These are phyloP conservation scores for Colletotrichum orchidophilum DNA, from an alignment of 2,329 filamentous ascomycete species.

Conservation along the genomic window DNA sequence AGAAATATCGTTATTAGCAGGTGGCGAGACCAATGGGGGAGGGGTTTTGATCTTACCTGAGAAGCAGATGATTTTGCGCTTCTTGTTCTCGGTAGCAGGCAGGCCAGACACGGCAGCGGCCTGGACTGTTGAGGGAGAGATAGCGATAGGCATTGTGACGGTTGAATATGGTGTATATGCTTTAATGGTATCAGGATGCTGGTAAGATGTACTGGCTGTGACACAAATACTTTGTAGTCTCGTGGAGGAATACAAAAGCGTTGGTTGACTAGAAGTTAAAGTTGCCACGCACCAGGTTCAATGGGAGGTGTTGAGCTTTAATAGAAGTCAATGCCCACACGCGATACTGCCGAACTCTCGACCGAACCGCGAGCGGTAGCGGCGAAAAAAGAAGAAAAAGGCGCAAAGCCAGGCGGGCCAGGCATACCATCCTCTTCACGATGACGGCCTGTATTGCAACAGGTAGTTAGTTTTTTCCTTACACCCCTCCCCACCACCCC, in stretches of 20 bases:
- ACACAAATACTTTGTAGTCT: not conserved
- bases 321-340: conserved; percentile 30
- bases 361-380: conserved; percentile 24
- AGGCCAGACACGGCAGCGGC: conserved; percentile 34
- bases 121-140: conserved; percentile 46
- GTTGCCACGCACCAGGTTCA: conserved; percentile 27
- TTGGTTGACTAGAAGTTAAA: not conserved
- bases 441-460: conserved; percentile 13
- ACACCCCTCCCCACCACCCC: not conserved
- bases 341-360: conserved; percentile 22
- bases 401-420: conserved; percentile 9
- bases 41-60: conserved; percentile 53
- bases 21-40: not conserved
- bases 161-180: not conserved
- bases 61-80: conserved; percentile 67
- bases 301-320: conserved; percentile 22
- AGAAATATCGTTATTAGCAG: conserved; percentile 31
- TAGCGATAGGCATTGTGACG: conserved; percentile 50
- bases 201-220: not conserved
- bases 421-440: conserved; percentile 1
- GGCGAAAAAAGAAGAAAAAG: not conserved
- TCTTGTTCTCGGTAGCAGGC: conserved; percentile 46
- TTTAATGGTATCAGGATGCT: conserved; percentile 3
- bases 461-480: not conserved
- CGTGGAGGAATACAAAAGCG: not conserved